phyloP scores from a whole-genome alignment of 2,329 filamentous ascomycete genomes.

The Apiospora hydei region DNA sequence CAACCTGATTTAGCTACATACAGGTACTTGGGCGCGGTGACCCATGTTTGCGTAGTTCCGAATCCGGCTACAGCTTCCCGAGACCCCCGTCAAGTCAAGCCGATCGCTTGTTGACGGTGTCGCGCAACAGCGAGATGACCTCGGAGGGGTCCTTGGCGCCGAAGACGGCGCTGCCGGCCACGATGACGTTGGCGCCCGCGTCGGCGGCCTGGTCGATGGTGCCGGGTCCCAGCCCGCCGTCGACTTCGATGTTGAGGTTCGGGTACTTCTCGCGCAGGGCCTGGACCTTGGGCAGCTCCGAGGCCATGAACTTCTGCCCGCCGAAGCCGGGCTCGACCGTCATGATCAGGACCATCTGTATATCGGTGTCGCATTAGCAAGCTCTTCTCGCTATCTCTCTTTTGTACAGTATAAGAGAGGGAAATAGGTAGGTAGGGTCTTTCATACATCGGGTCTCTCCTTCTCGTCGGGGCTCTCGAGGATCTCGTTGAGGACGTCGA shows the following conservation, averaged over 20 bases:
- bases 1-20: neutral
- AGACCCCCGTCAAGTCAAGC: constrained; percentile 1
- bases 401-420: neutral
- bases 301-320: constrained; percentile 98
- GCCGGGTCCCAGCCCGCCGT: constrained; percentile 85
- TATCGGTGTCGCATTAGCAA: neutral
- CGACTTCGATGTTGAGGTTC: constrained; percentile 94
- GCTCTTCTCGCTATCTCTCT: neutral
- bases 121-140: constrained; percentile 82
- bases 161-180: constrained; percentile 95
- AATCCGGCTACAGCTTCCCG: neutral
- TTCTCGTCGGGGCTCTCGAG: constrained; percentile 74
- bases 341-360: constrained; percentile 97
- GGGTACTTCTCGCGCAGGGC: constrained; percentile 86
- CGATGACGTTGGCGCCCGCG: constrained; percentile 96
- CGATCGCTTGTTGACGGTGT: constrained; percentile 72
- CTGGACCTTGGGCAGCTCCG: constrained; percentile 91
- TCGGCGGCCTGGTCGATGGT: constrained; percentile 95
- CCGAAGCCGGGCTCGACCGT: constrained; percentile 97
- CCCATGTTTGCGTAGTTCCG: neutral
- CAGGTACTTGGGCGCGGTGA: neutral
- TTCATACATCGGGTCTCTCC: constrained; percentile 85
- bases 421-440: constrained; percentile 14
- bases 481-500: constrained; percentile 92
- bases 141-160: constrained; percentile 87